Percentiles rank a stretch among this genome's conserved stretches.
These are phyloP conservation scores for Pseudocercospora pini-densiflorae DNA, from an alignment of 2,329 filamentous ascomycete genomes.

Conservation along the genomic window DNA sequence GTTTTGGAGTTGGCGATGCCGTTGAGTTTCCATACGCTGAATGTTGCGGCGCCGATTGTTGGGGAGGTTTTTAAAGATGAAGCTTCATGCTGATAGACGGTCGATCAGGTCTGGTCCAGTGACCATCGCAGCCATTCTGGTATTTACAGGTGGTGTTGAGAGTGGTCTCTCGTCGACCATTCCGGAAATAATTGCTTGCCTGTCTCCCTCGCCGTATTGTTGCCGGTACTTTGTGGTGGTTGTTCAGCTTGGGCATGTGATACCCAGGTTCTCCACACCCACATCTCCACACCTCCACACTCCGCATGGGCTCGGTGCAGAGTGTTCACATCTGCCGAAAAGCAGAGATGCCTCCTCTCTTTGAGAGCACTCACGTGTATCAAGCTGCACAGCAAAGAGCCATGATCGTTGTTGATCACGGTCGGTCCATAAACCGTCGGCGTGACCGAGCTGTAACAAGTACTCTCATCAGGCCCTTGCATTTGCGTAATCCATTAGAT, in stretches of 20 bases:
- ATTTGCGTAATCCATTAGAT: neutral
- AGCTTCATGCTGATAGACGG: too few species aligned
- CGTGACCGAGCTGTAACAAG: neutral
- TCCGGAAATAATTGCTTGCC: neutral
- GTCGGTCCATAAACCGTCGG: neutral
- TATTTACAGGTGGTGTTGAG: too few species aligned
- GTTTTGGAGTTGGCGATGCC: neutral
- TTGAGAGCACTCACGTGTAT: neutral
- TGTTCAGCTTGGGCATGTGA: neutral
- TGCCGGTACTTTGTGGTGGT: neutral
- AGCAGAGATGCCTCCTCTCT: neutral
- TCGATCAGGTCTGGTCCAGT: too few species aligned
- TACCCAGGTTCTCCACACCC: slow-evolving; percentile 1
- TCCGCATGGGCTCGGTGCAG: neutral
- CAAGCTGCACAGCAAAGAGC: neutral
- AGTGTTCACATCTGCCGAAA: neutral
- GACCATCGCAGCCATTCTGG: too few species aligned
- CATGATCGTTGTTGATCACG: neutral
- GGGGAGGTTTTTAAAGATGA: neutral
- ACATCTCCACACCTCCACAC: slow-evolving; percentile 3
- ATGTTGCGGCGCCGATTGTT: neutral
- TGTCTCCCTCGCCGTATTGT: neutral
- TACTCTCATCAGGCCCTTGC: neutral
- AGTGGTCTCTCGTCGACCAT: neutral
- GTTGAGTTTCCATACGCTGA: slow-evolving; percentile 1